Percentiles rank a stretch among this genome's conserved stretches.
Evolutionary conservation across 345 rosid genomes (phyloP).

Genomic region (Eucalyptus cloeziana): DNA sequence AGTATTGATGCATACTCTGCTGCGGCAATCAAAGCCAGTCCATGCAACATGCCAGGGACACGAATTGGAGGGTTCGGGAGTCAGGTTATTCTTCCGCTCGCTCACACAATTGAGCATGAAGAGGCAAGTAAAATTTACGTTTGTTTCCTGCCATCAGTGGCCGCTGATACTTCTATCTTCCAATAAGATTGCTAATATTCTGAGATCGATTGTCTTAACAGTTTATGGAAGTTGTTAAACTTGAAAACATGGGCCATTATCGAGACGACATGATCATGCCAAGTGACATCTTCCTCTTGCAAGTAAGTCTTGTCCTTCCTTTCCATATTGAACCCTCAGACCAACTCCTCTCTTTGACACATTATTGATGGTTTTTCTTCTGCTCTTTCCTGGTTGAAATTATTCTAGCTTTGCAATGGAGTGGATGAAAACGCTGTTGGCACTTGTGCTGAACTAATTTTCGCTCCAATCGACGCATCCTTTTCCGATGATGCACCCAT

Average conservation of each 20-base stretch:
- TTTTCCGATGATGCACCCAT: slow-evolving; percentile 94
- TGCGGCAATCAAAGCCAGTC: slow-evolving; percentile 83
- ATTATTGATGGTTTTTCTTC: background rate
- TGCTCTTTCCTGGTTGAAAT: background rate
- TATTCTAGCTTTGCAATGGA: slow-evolving; percentile 76
- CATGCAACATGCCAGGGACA: slow-evolving; percentile 69
- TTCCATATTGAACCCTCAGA: background rate
- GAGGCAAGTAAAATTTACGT: slow-evolving; percentile 36
- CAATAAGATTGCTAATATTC: background rate
- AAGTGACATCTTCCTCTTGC: slow-evolving; percentile 85
- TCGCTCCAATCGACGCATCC: slow-evolving; percentile 96
- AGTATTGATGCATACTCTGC: slow-evolving; percentile 89
- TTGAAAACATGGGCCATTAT: slow-evolving; percentile 77
- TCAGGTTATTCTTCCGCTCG: slow-evolving; percentile 92
- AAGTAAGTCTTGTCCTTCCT: slow-evolving; percentile 33
- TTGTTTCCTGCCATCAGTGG: background rate
- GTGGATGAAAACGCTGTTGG: slow-evolving; percentile 86
- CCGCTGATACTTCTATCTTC: background rate
- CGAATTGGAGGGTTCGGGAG: slow-evolving; percentile 82
- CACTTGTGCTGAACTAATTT: slow-evolving; percentile 74
- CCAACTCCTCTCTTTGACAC: background rate
- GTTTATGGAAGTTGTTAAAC: slow-evolving; percentile 94
- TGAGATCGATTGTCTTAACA: background rate
- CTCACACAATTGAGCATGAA: slow-evolving; percentile 94
- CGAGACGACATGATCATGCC: slow-evolving; percentile 83